Conservation (phyloP, 2,329 filamentous ascomycete genomes). For the Pseudogymnoascus sp. region DNA sequence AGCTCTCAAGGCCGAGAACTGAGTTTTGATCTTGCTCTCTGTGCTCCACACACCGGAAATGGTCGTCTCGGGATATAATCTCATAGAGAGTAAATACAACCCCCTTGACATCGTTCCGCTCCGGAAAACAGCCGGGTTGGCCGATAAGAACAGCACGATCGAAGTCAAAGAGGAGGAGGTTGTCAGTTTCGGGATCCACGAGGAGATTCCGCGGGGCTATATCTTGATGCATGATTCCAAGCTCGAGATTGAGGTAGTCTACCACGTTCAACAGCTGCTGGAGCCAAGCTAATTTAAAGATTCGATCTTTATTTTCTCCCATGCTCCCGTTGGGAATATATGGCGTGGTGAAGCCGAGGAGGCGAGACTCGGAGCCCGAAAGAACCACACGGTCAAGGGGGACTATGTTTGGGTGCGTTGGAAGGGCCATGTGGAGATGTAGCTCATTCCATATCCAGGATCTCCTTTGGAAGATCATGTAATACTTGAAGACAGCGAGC, state of each 20-base stretch:
- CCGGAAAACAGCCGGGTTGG: constrained; percentile 11
- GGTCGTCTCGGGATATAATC: constrained; percentile 15
- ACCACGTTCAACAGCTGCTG: constrained; percentile 30
- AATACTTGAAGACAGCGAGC: not conserved
- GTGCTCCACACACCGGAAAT: not conserved
- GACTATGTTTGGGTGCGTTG: constrained; percentile 31
- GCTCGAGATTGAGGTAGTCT: constrained; percentile 32
- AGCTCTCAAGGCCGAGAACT: not conserved
- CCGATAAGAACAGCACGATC: constrained; percentile 23
- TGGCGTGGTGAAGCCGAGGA: constrained; percentile 32
- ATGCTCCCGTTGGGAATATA: constrained; percentile 31
- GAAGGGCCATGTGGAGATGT: constrained; percentile 30
- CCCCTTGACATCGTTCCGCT: constrained; percentile 22
- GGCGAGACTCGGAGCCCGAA: constrained; percentile 26
- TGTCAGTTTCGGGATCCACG: constrained; percentile 28
- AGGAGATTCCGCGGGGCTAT: constrained; percentile 32
- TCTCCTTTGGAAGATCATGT: not conserved
- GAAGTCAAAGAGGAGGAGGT: constrained; percentile 32
- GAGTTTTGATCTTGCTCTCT: not conserved
- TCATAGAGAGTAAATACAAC: constrained; percentile 18
- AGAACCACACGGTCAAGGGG: constrained; percentile 30
- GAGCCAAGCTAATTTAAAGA: constrained; percentile 32
- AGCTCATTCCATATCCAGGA: constrained; percentile 28
- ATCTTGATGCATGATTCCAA: constrained; percentile 33
- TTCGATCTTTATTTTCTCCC: constrained; percentile 20